phyloP scores from a whole-genome alignment of 2,329 filamentous ascomycete genomes.

The Monosporascus sp. region DNA sequence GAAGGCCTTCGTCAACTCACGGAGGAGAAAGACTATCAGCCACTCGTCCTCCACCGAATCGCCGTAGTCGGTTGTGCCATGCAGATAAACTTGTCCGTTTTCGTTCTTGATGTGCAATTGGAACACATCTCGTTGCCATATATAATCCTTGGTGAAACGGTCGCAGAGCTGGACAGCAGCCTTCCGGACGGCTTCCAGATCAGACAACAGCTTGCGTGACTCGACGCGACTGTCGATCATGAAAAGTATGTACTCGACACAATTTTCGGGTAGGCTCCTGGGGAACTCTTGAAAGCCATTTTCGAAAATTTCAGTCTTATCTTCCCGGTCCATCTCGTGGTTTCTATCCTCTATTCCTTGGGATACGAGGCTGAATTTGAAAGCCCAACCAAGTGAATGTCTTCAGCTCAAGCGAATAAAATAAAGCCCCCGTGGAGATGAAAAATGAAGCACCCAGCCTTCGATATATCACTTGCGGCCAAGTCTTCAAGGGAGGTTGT shows the following conservation, averaged over 20 bases:
- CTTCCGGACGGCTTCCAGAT: conserved; percentile 68
- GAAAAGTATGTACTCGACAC: conserved; percentile 78
- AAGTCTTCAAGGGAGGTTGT: too few species aligned
- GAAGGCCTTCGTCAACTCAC: conserved; percentile 70
- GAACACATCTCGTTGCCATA: conserved; percentile 89
- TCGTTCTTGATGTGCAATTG: conserved; percentile 59
- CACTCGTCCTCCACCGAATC: conserved; percentile 97
- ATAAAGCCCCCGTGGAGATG: too few species aligned
- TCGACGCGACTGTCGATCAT: conserved; percentile 55
- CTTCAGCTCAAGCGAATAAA: too few species aligned
- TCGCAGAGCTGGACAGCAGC: conserved; percentile 58
- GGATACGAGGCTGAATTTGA: neutral
- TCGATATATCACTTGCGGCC: too few species aligned
- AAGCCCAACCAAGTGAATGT: neutral
- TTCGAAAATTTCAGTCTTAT: conserved; percentile 20
- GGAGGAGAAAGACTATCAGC: conserved; percentile 86
- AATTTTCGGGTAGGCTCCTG: conserved; percentile 66
- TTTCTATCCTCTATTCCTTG: neutral
- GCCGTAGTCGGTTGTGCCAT: conserved; percentile 78
- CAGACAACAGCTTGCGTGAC: conserved; percentile 52
- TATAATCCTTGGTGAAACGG: conserved; percentile 71
- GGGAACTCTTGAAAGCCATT: conserved; percentile 26
- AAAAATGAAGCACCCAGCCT: too few species aligned
- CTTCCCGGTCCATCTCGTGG: conserved; percentile 16
- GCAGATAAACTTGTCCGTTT: conserved; percentile 56